These are phyloP conservation scores for Picea glauca DNA, from an alignment of 75 land plant genomes.

Conservation along the genomic window DNA sequence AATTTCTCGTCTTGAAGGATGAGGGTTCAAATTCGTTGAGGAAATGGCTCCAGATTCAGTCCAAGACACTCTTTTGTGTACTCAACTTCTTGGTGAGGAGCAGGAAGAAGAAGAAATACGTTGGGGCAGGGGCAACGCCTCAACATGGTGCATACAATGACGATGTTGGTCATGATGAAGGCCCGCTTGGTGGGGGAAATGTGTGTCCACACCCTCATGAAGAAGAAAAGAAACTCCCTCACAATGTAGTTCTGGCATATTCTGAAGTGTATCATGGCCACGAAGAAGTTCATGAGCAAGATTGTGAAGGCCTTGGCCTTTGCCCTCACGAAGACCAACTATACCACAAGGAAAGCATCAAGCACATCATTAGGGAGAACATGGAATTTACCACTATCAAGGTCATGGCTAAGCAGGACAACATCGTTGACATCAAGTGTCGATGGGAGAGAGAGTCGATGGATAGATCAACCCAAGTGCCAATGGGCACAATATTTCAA, in stretches of 20 bases:
- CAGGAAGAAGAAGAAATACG: slow-evolving; percentile 31
- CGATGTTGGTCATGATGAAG: slow-evolving; percentile 82
- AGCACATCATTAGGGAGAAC: slow-evolving; percentile 72
- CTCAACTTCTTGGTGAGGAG: too few species aligned
- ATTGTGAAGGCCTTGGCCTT: slow-evolving; percentile 72
- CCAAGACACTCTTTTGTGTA: too few species aligned
- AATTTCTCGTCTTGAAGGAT: too few species aligned
- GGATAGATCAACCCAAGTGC: too few species aligned
- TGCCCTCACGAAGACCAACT: too few species aligned
- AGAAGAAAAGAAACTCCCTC: slow-evolving; percentile 93
- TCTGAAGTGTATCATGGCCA: slow-evolving; percentile 79
- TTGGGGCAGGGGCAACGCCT: slow-evolving; percentile 76
- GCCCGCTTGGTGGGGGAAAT: slow-evolving; percentile 84
- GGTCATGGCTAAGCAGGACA: slow-evolving; percentile 74
- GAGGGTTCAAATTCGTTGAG: too few species aligned
- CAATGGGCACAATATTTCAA: too few species aligned
- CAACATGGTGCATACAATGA: slow-evolving; percentile 90
- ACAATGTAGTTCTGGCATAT: slow-evolving; percentile 89
- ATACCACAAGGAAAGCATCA: slow-evolving; percentile 81
- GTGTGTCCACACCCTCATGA: slow-evolving; percentile 84
- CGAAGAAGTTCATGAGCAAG: slow-evolving; percentile 92
- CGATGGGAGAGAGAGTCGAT: too few species aligned
- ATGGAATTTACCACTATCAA: slow-evolving; percentile 64
- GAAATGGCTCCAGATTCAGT: too few species aligned
- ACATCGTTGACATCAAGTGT: slow-evolving; percentile 86